phyloP scores from a whole-genome alignment of 23 red algal genomes.

The Chondrus crispus region DNA sequence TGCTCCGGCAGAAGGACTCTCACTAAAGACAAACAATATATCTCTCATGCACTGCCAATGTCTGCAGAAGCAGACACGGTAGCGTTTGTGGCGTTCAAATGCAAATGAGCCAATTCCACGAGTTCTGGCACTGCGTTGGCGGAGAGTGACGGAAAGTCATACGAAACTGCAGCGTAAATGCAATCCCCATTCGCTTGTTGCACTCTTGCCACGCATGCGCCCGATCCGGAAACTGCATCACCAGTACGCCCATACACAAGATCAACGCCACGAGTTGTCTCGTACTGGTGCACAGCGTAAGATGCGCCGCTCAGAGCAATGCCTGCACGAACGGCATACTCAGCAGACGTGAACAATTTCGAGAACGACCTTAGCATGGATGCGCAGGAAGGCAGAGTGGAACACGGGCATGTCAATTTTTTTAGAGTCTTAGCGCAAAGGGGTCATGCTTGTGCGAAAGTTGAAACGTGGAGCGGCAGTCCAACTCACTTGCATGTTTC shows the following conservation, averaged over 20 bases:
- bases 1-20: too few relatives aligned
- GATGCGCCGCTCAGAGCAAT: neutral
- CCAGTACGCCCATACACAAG: constrained; percentile 28
- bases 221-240: constrained; percentile 24
- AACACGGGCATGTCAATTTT: too few relatives aligned
- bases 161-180: constrained; percentile 11
- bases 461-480: neutral
- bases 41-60: too few relatives aligned
- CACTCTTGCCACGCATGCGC: constrained; percentile 25
- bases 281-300: constrained; percentile 37
- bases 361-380: neutral
- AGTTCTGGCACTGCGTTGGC: constrained; percentile 38
- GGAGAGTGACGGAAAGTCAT: constrained; percentile 32
- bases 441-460: too few relatives aligned
- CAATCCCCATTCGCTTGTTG: neutral
- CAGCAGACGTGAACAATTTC: neutral
- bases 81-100: neutral
- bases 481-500: neutral
- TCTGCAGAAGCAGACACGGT: too few relatives aligned
- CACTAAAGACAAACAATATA: too few relatives aligned
- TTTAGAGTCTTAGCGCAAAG: too few relatives aligned
- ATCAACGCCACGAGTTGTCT: constrained; percentile 20
- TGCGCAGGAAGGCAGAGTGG: too few relatives aligned
- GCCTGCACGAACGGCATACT: constrained; percentile 17
- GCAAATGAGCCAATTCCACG: neutral